Evolutionary conservation across 192 early-diverging fungal species (phyloP).

Genomic region (Jimgerdemannia flammicorona): DNA sequence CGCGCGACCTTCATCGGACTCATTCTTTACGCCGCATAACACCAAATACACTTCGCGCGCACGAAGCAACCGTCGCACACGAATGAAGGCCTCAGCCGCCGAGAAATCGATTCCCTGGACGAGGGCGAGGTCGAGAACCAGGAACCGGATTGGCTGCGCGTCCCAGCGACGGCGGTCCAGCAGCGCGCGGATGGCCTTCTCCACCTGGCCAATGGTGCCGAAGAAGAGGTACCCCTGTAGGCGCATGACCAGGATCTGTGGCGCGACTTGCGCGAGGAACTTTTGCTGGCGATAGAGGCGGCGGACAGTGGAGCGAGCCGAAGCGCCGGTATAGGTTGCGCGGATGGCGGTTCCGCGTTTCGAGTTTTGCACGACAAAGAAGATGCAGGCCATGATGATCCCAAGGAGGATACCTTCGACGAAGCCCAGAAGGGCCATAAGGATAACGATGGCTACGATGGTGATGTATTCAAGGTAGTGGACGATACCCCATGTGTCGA

Average conservation of each 20-base stretch:
- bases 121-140: conserved; percentile 86
- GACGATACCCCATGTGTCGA: conserved; percentile 83
- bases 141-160: conserved; percentile 71
- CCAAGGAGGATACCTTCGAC: conserved; percentile 96
- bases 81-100: conserved; percentile 85
- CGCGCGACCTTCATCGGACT: conserved; percentile 65
- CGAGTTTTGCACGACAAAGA: conserved; percentile 85
- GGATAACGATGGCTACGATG: conserved; percentile 76
- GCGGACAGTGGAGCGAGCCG: conserved; percentile 82
- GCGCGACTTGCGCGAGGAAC: conserved; percentile 79
- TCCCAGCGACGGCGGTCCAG: conserved; percentile 64
- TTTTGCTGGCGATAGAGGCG: conserved; percentile 84
- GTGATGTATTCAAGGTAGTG: conserved; percentile 89
- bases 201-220: conserved; percentile 86
- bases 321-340: conserved; percentile 60
- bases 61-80: conserved; percentile 72
- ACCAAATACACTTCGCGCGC: conserved; percentile 77
- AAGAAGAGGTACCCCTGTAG: conserved; percentile 97
- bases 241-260: conserved; percentile 83
- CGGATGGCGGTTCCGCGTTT: conserved; percentile 58
- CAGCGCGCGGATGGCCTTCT: conserved; percentile 62
- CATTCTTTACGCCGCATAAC: conserved; percentile 64
- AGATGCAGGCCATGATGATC: conserved; percentile 88
- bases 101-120: conserved; percentile 89
- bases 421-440: conserved; percentile 93